These are phyloP conservation scores for Suillus subluteus DNA, from an alignment of 768 basidiomycete species.

Conservation along the genomic window DNA sequence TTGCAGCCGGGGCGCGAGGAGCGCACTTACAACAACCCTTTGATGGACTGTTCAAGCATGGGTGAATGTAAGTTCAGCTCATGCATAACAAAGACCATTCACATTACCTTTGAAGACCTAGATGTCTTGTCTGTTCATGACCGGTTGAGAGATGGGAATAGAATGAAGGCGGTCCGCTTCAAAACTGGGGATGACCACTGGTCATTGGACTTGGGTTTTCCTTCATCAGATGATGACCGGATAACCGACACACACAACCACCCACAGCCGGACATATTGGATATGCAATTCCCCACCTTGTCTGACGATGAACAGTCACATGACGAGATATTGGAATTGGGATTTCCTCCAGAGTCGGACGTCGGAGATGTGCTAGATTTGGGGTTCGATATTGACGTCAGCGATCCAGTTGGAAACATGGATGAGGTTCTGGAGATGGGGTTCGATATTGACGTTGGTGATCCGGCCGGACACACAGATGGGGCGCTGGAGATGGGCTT, in stretches of 20 bases:
- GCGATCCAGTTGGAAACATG: background rate
- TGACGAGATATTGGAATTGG: background rate
- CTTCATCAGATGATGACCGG: background rate
- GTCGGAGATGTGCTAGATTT: background rate
- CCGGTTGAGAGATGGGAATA: background rate
- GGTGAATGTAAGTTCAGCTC: background rate
- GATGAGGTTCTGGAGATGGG: background rate
- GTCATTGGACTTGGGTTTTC: background rate
- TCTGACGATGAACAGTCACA: background rate
- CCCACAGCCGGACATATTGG: background rate
- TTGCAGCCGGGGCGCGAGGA: background rate
- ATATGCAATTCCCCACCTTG: slow-evolving; percentile 3
- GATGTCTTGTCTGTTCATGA: background rate
- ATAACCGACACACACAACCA: background rate
- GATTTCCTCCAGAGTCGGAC: background rate
- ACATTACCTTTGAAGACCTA: background rate
- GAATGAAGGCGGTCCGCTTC: background rate
- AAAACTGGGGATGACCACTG: background rate
- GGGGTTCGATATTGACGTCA: background rate
- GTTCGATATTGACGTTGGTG: background rate
- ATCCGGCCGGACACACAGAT: background rate
- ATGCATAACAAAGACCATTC: background rate
- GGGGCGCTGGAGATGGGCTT: background rate
- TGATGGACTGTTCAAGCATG: background rate
- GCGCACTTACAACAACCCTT: background rate